Conservation (phyloP, 2,329 filamentous ascomycete genomes). For the Diaporthe longicolla region DNA sequence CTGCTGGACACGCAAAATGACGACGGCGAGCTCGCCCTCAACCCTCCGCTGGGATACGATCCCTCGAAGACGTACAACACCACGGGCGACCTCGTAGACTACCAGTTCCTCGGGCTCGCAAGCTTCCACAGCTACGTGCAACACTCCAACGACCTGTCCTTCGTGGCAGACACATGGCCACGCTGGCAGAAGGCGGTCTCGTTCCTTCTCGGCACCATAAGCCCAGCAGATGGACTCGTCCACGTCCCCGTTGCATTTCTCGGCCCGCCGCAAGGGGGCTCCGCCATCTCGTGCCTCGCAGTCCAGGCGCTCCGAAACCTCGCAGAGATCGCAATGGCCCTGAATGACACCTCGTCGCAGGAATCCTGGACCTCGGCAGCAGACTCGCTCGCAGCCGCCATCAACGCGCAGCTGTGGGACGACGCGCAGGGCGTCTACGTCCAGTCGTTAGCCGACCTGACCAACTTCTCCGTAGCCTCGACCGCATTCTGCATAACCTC, state of each 20-base stretch:
- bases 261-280: slow-evolving; percentile 38
- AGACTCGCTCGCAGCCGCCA: slow-evolving; percentile 39
- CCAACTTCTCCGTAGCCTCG: slow-evolving; percentile 41
- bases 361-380: slow-evolving; percentile 41
- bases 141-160: slow-evolving; percentile 42
- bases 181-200: slow-evolving; percentile 38
- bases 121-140: slow-evolving; percentile 43
- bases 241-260: slow-evolving; percentile 42
- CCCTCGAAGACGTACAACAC: not conserved
- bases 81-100: slow-evolving; percentile 42
- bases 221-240: slow-evolving; percentile 40
- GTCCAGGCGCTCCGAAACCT: slow-evolving; percentile 41
- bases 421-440: slow-evolving; percentile 42
- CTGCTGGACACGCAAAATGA: slow-evolving; percentile 43
- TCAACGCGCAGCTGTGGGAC: slow-evolving; percentile 46
- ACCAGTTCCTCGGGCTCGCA: slow-evolving; percentile 45
- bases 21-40: not conserved
- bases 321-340: slow-evolving; percentile 39
- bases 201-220: slow-evolving; percentile 42
- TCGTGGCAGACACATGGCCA: slow-evolving; percentile 42
- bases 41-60: slow-evolving; percentile 45
- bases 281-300: slow-evolving; percentile 41
- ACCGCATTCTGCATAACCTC: slow-evolving; percentile 46
- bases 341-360: slow-evolving; percentile 47
- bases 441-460: slow-evolving; percentile 18